A percentile compares a stretch with the other conserved stretches of the same genome.
These are phyloP conservation scores for Hypomontagnella submonticulosa DNA, from an alignment of 495 filamentous ascomycete species.

Conservation along the genomic window DNA sequence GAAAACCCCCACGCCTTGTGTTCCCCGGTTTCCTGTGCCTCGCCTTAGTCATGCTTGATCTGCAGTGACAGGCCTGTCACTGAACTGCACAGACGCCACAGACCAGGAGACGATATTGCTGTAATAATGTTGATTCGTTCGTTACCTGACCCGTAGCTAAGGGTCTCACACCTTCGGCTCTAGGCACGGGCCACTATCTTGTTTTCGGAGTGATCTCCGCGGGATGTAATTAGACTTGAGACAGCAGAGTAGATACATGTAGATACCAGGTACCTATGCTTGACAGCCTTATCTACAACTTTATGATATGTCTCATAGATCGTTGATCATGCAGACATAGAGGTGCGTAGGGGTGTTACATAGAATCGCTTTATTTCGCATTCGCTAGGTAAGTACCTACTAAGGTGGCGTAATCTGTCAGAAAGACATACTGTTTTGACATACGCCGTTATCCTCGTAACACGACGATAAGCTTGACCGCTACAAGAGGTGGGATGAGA, in stretches of 20 bases:
- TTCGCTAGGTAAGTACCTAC: too few species aligned
- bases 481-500: too few species aligned
- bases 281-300: slow-evolving; percentile 10
- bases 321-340: background rate
- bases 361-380: too few species aligned
- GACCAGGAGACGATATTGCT: slow-evolving; percentile 1
- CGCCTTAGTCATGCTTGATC: slow-evolving; percentile 26
- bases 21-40: slow-evolving; percentile 6
- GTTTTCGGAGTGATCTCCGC: background rate
- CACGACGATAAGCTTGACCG: too few species aligned
- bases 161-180: background rate
- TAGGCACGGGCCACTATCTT: background rate
- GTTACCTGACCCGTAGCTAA: background rate
- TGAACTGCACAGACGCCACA: slow-evolving; percentile 4
- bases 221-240: background rate
- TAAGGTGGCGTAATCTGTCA: too few species aligned
- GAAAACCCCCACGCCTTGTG: slow-evolving; percentile 35
- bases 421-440: too few species aligned
- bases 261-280: too few species aligned
- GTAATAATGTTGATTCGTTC: slow-evolving; percentile 4
- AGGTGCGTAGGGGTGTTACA: too few species aligned
- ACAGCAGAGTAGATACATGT: background rate
- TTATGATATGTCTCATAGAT: slow-evolving; percentile 1
- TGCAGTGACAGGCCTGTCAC: slow-evolving; percentile 20
- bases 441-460: too few species aligned